A percentile compares a stretch with the other conserved stretches of the same genome.
These are phyloP conservation scores for Chrysanthemum makinoi DNA, from an alignment of 129 eudicot species.

Conservation along the genomic window DNA sequence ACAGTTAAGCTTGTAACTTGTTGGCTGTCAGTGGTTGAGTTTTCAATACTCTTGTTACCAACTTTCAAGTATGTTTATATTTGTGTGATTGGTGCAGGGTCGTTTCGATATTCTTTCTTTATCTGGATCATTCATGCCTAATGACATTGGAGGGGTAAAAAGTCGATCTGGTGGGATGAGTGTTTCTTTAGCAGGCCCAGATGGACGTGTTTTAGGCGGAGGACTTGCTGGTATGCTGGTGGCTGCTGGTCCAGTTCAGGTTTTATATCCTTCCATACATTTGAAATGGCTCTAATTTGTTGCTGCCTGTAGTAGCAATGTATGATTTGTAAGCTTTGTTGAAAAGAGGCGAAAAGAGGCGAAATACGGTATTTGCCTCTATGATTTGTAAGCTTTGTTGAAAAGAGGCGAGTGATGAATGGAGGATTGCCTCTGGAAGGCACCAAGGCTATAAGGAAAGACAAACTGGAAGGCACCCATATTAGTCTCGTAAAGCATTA, in stretches of 20 bases:
- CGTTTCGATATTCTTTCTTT: conserved; percentile 79
- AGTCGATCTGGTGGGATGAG: conserved; percentile 93
- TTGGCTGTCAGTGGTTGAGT: background rate
- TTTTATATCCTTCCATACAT: conserved; percentile 14
- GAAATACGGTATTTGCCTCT: too few species aligned
- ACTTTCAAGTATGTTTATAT: background rate
- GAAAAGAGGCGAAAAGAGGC: too few species aligned
- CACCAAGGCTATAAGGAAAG: too few species aligned
- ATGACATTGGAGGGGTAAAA: conserved; percentile 60
- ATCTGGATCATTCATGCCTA: conserved; percentile 74
- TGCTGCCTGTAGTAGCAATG: background rate
- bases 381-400: too few species aligned
- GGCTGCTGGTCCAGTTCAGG: conserved; percentile 93
- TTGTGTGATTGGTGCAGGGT: conserved; percentile 52
- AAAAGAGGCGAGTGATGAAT: too few species aligned
- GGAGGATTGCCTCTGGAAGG: too few species aligned
- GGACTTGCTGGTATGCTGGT: conserved; percentile 83
- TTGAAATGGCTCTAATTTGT: background rate
- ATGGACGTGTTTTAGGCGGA: conserved; percentile 91
- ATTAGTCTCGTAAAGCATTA: too few species aligned
- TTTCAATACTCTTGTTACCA: background rate
- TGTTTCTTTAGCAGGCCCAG: conserved; percentile 80
- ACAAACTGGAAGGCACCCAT: too few species aligned
- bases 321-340: too few species aligned
- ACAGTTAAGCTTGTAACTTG: background rate